These are phyloP conservation scores for Diatrype stigma DNA, from an alignment of 2,329 filamentous ascomycete genomes.

Conservation along the genomic window DNA sequence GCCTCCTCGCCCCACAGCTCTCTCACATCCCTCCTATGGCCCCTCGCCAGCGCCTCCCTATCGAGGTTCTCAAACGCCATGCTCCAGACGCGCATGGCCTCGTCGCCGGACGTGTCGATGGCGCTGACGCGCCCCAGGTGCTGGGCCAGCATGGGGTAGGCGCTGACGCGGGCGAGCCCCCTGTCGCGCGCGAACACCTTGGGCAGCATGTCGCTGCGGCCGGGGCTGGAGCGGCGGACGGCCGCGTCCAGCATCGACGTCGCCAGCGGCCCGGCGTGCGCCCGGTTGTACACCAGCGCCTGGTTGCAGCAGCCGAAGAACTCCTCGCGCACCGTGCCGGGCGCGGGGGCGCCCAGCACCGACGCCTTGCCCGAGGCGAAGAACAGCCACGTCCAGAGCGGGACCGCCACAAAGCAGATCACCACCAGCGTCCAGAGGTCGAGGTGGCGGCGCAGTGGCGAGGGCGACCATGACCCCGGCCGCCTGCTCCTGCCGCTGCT, in stretches of 20 bases:
- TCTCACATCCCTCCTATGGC: conserved; percentile 18
- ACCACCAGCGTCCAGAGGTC: conserved; percentile 25
- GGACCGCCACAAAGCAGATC: conserved; percentile 23
- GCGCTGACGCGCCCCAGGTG: conserved; percentile 26
- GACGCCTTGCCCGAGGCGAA: conserved; percentile 29
- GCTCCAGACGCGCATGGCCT: conserved; percentile 27
- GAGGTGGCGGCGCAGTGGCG: conserved; percentile 17
- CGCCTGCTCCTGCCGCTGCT: no score
- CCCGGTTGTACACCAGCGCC: conserved; percentile 26
- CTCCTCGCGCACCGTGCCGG: conserved; percentile 25
- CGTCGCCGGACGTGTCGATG: conserved; percentile 24
- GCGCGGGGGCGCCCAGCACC: conserved; percentile 17
- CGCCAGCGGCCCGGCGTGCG: conserved; percentile 18
- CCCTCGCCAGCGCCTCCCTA: conserved; percentile 11
- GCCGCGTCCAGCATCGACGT: conserved; percentile 17
- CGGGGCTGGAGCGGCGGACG: conserved; percentile 12
- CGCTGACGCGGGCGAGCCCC: conserved; percentile 26
- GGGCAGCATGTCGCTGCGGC: conserved; percentile 27
- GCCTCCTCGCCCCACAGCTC: conserved; percentile 21
- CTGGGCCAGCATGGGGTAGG: conserved; percentile 30
- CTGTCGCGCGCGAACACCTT: conserved; percentile 25
- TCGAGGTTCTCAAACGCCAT: conserved; percentile 27
- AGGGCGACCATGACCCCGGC: conserved; percentile 15
- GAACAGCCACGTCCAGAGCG: conserved; percentile 26
- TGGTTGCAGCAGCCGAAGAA: conserved; percentile 30